phyloP scores from a whole-genome alignment of 2,329 filamentous ascomycete species.

The Atkinsonella hypoxylon region DNA sequence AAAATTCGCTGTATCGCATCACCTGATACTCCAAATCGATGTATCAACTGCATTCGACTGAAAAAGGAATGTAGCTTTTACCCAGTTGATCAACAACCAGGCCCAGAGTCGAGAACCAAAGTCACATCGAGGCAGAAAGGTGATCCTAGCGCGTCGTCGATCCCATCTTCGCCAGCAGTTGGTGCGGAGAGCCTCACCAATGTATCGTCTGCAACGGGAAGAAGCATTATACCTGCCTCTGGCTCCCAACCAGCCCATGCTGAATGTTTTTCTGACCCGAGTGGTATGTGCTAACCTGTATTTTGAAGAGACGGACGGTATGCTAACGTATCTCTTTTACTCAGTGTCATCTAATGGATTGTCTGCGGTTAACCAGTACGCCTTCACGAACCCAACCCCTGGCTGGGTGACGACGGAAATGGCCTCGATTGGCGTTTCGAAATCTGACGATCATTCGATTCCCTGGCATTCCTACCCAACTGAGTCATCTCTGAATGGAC shows the following conservation, averaged over 20 bases:
- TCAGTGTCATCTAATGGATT: constrained; percentile 24
- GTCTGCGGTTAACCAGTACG: constrained; percentile 21
- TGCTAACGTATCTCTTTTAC: not conserved
- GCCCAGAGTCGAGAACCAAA: constrained; percentile 33
- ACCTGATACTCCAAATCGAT: constrained; percentile 64
- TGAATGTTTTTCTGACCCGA: constrained; percentile 27
- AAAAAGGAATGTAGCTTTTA: constrained; percentile 93
- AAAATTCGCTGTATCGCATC: constrained; percentile 87
- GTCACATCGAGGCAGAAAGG: constrained; percentile 25
- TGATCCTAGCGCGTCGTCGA: constrained; percentile 29
- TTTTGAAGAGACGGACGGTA: not conserved
- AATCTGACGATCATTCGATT: constrained; percentile 28
- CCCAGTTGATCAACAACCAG: constrained; percentile 68
- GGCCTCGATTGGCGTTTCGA: constrained; percentile 26
- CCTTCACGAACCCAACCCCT: constrained; percentile 25
- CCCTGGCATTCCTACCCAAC: constrained; percentile 39
- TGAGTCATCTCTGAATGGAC: constrained; percentile 37
- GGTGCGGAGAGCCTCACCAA: constrained; percentile 30
- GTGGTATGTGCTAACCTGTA: constrained; percentile 26
- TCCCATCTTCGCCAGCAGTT: constrained; percentile 37
- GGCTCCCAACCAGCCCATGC: constrained; percentile 23
- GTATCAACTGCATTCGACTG: constrained; percentile 83
- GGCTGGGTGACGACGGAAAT: constrained; percentile 35
- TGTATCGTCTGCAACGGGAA: constrained; percentile 13
- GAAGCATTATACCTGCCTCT: not conserved